Evolutionary conservation across 208 protist species (phyloP).

Genomic region (Crithidia thermophila): DNA sequence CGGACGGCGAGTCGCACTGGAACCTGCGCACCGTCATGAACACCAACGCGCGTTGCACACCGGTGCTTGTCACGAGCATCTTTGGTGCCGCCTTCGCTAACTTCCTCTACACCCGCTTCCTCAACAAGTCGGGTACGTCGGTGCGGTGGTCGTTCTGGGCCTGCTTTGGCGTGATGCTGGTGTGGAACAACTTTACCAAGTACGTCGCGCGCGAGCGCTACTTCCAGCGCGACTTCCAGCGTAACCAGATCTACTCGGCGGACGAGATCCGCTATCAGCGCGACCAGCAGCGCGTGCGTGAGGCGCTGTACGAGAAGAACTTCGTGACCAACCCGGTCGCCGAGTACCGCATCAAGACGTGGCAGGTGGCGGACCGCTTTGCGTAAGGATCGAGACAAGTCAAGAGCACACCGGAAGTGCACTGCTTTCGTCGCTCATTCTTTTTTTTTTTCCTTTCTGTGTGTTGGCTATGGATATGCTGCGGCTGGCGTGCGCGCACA

Average conservation of each 20-base stretch:
- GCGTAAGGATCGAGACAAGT: slow-evolving; percentile 40
- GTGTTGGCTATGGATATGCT: too few relatives aligned
- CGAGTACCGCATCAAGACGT: slow-evolving; percentile 88
- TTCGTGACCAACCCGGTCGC: slow-evolving; percentile 87
- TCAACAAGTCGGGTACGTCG: slow-evolving; percentile 70
- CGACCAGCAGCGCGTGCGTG: slow-evolving; percentile 83
- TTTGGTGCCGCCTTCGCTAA: slow-evolving; percentile 75
- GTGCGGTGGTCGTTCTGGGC: slow-evolving; percentile 84
- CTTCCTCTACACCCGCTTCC: slow-evolving; percentile 78
- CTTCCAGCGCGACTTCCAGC: slow-evolving; percentile 88
- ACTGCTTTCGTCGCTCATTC: neutral
- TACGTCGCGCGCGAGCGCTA: slow-evolving; percentile 84
- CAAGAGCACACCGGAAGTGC: neutral
- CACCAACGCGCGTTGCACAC: slow-evolving; percentile 77
- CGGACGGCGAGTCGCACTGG: slow-evolving; percentile 79
- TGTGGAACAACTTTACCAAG: slow-evolving; percentile 87
- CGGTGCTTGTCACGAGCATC: slow-evolving; percentile 72
- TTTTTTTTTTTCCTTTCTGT: neutral
- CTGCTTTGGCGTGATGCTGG: slow-evolving; percentile 68
- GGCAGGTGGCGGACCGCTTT: slow-evolving; percentile 88
- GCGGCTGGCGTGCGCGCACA: too few relatives aligned
- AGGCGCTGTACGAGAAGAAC: slow-evolving; percentile 86
- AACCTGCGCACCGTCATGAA: slow-evolving; percentile 60
- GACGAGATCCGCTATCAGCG: slow-evolving; percentile 86
- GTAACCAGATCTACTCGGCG: slow-evolving; percentile 85